These are phyloP conservation scores for Xylaria scruposa DNA, from an alignment of 495 filamentous ascomycete species.

Conservation along the genomic window DNA sequence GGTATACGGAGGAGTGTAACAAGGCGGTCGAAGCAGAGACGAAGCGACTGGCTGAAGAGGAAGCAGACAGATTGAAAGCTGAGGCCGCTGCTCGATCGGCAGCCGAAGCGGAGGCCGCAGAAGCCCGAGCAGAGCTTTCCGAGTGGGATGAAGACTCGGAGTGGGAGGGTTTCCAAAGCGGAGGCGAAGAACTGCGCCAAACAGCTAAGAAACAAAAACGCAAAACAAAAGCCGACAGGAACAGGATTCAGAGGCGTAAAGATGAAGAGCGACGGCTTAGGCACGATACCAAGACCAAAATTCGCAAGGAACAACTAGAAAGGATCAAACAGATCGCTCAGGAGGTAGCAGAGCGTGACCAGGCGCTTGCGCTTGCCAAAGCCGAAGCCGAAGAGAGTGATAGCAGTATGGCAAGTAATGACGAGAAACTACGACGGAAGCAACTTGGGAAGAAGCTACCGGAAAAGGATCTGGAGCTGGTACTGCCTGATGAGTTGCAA, in stretches of 20 bases:
- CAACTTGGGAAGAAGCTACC: conserved; percentile 83
- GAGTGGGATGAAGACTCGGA: conserved; percentile 84
- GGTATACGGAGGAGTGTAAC: conserved; percentile 73
- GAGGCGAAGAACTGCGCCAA: conserved; percentile 64
- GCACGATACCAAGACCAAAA: conserved; percentile 73
- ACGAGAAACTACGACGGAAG: conserved; percentile 72
- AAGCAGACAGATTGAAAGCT: conserved; percentile 61
- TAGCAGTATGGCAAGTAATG: conserved; percentile 55
- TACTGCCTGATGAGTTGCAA: conserved; percentile 90
- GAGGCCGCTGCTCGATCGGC: conserved; percentile 62
- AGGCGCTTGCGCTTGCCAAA: conserved; percentile 44
- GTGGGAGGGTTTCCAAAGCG: conserved; percentile 84
- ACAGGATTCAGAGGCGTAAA: conserved; percentile 85
- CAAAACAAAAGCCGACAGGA: conserved; percentile 85
- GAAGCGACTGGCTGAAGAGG: conserved; percentile 72
- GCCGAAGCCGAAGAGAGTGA: conserved; percentile 50
- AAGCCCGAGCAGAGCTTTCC: conserved; percentile 70
- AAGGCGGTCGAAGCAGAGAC: conserved; percentile 81
- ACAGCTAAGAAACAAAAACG: conserved; percentile 76
- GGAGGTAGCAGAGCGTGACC: conserved; percentile 61
- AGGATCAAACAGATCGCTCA: conserved; percentile 69
- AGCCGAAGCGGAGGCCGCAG: conserved; percentile 66
- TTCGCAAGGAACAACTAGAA: conserved; percentile 70
- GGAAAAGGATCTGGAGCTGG: conserved; percentile 81
- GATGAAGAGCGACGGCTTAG: conserved; percentile 76